A percentile compares a stretch with the other conserved stretches of the same genome.
Conservation (phyloP, 164 flowering plant genomes). For the Pachysandra terminalis region DNA sequence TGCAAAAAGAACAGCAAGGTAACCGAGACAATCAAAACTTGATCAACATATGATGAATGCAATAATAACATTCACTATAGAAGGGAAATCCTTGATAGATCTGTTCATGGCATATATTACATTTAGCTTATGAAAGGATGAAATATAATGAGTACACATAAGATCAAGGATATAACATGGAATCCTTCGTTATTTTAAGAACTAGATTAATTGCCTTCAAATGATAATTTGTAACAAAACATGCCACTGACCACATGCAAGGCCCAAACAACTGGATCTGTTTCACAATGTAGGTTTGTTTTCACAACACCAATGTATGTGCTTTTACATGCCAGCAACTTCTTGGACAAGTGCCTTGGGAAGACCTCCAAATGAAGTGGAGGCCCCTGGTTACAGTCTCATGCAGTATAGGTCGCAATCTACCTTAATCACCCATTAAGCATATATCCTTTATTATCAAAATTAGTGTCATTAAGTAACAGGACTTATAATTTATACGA, state of each 20-base stretch:
- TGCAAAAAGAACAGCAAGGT: constrained; percentile 10
- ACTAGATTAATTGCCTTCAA: not conserved
- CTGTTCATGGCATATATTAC: not conserved
- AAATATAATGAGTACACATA: not conserved
- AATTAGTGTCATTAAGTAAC: too few relatives aligned
- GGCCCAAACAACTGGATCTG: not conserved
- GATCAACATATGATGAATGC: not conserved
- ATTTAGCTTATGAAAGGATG: not conserved
- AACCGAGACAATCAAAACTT: not conserved
- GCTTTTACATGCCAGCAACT: too few relatives aligned
- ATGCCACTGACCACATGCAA: not conserved
- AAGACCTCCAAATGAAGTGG: too few relatives aligned
- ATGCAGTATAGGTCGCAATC: too few relatives aligned
- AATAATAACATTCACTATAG: not conserved
- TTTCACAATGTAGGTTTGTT: too few relatives aligned
- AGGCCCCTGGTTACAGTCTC: too few relatives aligned
- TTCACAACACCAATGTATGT: too few relatives aligned
- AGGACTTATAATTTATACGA: too few relatives aligned
- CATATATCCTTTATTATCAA: too few relatives aligned
- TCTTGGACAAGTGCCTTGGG: too few relatives aligned
- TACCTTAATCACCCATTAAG: too few relatives aligned
- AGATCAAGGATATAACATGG: not conserved
- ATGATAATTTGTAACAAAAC: not conserved
- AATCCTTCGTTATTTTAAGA: not conserved
- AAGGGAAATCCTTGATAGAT: not conserved